Base-by-base conservation (phyloP, 208 protist genomes). In the Acanthamoeba sp. region DNA sequence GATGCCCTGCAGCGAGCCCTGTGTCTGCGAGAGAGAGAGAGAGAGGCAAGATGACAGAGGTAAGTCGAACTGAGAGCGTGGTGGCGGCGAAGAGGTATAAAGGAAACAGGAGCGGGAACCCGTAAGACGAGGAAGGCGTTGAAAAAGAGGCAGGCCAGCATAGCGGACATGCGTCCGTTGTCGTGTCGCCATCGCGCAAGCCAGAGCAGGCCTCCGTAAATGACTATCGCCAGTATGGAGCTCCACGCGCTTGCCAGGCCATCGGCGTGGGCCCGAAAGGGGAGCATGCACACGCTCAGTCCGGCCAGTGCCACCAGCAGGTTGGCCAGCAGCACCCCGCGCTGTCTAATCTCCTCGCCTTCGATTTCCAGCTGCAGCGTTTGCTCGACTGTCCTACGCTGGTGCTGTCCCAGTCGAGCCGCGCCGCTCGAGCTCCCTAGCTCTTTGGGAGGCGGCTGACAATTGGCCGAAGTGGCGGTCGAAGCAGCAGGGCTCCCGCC, bases 181-280 rank as follows among this genome's bases (percentile, higher is more conserved):
- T 78, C 69, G 69, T 22, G 69, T 42, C 69, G 69, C 69, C 69
- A 78, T 0, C 69, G 69, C 24, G 69, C 69, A 12, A 78, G 36
- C 69, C 69, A 78, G 14, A 78, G 36, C 24, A 78, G 69, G 29
- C 69, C 29, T 27, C 10, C 36, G 69, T 78, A 42, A 32, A 78
- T 38, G n/a, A 27, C 29, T 4, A 78, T 42, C 69, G 69, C 16
- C 24, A 40, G 29, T 7, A 12, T 22, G 69, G 69, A 27, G 69
- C 69, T 45, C 18, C 62, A 71, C 18, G 69, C 14, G n/a, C 22
- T 45, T 1, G 24, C 32, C 2, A 36, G 16, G 18, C 69, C 24
- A 32, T 78, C 69, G 18, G 32, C 36, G 69, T 78, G n/a, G 69
- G 40, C 24, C 0, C 69, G 69, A 32, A 78, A 20, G 34, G 69